Conservation (phyloP, 768 basidiomycete genomes). For the Trametopsis cervina region DNA sequence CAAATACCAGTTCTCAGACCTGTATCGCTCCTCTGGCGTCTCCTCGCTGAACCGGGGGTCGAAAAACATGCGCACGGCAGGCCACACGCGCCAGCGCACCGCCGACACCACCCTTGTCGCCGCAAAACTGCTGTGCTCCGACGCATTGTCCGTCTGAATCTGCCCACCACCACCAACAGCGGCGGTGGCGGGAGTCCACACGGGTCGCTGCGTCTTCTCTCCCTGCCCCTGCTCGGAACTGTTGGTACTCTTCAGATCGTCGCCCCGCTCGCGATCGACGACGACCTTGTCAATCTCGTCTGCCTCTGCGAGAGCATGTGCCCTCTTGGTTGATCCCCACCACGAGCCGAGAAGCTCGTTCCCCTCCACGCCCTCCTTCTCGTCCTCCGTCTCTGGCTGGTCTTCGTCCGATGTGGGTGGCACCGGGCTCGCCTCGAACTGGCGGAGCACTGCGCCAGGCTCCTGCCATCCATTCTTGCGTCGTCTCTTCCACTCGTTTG, state of each 20-base stretch:
- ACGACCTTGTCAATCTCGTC: slow-evolving; percentile 58
- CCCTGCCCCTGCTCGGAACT: slow-evolving; percentile 40
- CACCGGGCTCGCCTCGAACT: no score
- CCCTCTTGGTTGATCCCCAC: no score
- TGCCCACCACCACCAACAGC: slow-evolving; percentile 27
- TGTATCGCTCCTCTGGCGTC: slow-evolving; percentile 41
- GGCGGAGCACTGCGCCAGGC: no score
- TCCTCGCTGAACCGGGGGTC: slow-evolving; percentile 50
- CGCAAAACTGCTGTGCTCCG: slow-evolving; percentile 12
- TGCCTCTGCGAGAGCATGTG: no score
- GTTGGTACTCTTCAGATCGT: slow-evolving; percentile 44
- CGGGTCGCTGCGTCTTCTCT: slow-evolving; percentile 45
- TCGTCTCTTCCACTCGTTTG: no score
- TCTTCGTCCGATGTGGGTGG: no score
- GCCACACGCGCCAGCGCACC: slow-evolving; percentile 52
- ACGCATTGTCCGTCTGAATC: slow-evolving; percentile 31
- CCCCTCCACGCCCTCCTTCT: no score
- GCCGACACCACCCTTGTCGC: slow-evolving; percentile 32
- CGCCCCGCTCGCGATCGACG: slow-evolving; percentile 64
- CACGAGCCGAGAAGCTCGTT: no score
- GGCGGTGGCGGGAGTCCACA: slow-evolving; percentile 29
- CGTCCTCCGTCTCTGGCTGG: no score
- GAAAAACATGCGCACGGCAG: slow-evolving; percentile 49
- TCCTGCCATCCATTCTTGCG: no score
- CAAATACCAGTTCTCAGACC: slow-evolving; percentile 66